Base-by-base conservation (phyloP, 495 filamentous ascomycete genomes). In the Staphylotrichum longicolle region DNA sequence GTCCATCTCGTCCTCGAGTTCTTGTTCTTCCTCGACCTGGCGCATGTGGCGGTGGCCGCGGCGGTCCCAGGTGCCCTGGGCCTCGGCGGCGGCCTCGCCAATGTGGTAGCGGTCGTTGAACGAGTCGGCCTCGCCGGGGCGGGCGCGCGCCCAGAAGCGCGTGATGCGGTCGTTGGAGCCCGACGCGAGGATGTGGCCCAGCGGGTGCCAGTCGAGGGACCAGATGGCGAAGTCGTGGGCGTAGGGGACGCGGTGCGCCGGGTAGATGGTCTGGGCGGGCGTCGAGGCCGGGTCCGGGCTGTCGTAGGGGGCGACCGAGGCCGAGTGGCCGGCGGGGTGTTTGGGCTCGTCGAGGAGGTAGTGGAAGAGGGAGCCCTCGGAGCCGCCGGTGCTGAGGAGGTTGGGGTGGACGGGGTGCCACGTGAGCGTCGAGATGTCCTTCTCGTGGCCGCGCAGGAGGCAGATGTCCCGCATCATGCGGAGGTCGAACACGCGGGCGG, bases 391-490 rank as follows among this genome's bases (percentile, higher is more conserved):
- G 20, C 90, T 91, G n/a, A 98, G 84, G 30, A 98, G 78, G 40
- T 87, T 88, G 42, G 85, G 78, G 73, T 98, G 94, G 35, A 95
- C 83, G 7, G 94, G 94, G 76, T 98, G 94, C 93, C 93, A 98
- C 6, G 89, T 80, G 45, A 98, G 71, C 2, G 93, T 93, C 20
- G 91, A 95, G 44, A 98, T 87, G 62, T 96, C 94, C 75, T 96
- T 96, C 63, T 98, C 92, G 65, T 97, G 91, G 12, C 94, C 93
- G 54, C 89, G 85, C 15, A 98, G 80, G 40, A 98, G 85, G 67
- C 89, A 89, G 49, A 97, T 90, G 72, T 98, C 94, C 57, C 95
- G 88, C 94, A 98, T 98, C 88, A 96, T 96, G 12, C 94, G 88
- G 40, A 98, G 78, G 71, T 98, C 94, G 65, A 97, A 96, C 9